Evolutionary conservation across 2,329 filamentous ascomycete genomes (phyloP).

Genomic region (Diaporthe sp.): DNA sequence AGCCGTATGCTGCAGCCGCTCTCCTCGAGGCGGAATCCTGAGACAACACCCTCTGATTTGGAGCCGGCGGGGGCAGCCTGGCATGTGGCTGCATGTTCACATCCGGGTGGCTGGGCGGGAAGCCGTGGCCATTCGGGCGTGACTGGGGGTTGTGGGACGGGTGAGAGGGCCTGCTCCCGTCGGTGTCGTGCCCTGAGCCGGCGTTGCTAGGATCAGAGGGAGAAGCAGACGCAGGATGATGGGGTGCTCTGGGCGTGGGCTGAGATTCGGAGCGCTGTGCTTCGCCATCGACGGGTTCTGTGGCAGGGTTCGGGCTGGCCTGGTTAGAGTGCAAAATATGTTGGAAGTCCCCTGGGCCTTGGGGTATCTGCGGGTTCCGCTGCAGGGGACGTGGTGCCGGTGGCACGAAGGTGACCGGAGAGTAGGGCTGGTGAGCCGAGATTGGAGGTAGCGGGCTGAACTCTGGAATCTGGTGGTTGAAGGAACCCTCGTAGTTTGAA

Average conservation of each 20-base stretch:
- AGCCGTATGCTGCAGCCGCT: not conserved
- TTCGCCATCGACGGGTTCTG: not conserved
- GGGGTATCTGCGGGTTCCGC: constrained; percentile 19
- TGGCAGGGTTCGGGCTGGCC: constrained; percentile 2
- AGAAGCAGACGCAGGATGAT: not conserved
- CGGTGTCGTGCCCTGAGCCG: constrained; percentile 10
- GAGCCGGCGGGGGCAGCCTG: constrained; percentile 16
- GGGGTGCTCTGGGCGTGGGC: not conserved
- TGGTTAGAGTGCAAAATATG: constrained; percentile 34
- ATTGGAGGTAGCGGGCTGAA: constrained; percentile 29
- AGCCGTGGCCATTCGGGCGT: not conserved
- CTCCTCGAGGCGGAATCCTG: constrained; percentile 17
- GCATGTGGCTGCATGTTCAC: constrained; percentile 26
- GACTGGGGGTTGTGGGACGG: constrained; percentile 2
- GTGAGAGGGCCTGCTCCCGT: constrained; percentile 9
- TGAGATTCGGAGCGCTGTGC: not conserved
- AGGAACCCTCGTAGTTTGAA: constrained; percentile 12
- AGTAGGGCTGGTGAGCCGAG: constrained; percentile 26
- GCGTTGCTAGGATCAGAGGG: constrained; percentile 3
- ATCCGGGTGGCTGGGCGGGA: not conserved
- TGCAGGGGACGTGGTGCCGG: constrained; percentile 13
- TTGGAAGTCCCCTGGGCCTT: constrained; percentile 34
- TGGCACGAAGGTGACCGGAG: constrained; percentile 20
- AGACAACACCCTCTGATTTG: not conserved
- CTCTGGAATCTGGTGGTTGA: constrained; percentile 29